These are phyloP conservation scores for Trametes sp. DNA, from an alignment of 1,284 basidiomycete genomes.

Conservation along the genomic window DNA sequence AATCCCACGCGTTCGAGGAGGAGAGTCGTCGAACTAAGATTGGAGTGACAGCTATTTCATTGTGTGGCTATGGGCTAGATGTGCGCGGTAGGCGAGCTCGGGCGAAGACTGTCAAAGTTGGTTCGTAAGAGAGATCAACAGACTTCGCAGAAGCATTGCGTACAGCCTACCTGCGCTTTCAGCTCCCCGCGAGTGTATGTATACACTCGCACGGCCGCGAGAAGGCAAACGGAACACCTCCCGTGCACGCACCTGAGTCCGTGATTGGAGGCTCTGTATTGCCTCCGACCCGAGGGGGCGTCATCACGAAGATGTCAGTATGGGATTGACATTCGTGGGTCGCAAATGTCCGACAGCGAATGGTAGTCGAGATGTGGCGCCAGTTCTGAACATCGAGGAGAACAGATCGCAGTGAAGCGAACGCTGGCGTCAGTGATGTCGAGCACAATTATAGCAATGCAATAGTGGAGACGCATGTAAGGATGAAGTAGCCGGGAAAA, in stretches of 20 bases:
- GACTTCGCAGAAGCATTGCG: neutral
- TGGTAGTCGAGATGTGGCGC: neutral
- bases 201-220: neutral
- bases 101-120: neutral
- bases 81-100: too few species aligned
- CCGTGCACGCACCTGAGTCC: neutral
- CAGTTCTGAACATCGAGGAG: neutral
- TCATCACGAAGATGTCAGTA: neutral
- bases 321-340: conserved; percentile 6
- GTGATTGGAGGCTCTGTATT: neutral
- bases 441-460: neutral
- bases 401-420: conserved; percentile 8
- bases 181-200: too few species aligned
- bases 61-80: neutral
- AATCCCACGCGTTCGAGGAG: neutral
- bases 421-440: neutral
- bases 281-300: conserved; percentile 6
- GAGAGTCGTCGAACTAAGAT: neutral
- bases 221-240: neutral
- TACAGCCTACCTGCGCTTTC: neutral
- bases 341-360: neutral
- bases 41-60: neutral
- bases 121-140: neutral
- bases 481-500: neutral
- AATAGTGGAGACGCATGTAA: neutral